A percentile compares a stretch with the other conserved stretches of the same genome.
Evolutionary conservation across 2,329 filamentous ascomycete species (phyloP).

Genomic region (Torrubiella hemipterigena): DNA sequence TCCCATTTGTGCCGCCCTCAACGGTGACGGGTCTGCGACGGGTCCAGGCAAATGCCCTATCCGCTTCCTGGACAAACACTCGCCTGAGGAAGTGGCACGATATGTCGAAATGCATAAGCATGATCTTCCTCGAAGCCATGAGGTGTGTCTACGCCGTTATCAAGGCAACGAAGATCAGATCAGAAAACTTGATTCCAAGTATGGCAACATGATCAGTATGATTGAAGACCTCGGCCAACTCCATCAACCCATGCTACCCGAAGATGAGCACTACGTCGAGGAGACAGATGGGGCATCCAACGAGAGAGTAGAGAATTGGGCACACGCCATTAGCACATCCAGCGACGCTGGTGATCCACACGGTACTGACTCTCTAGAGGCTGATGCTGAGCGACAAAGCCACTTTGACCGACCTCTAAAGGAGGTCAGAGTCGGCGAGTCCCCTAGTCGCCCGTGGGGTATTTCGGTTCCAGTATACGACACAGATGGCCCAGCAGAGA

Average conservation of each 20-base stretch:
- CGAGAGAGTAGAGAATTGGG: conserved; percentile 76
- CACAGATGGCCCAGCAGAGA: conserved; percentile 23
- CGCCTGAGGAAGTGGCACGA: conserved; percentile 81
- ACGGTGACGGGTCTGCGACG: conserved; percentile 43
- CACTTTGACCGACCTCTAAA: conserved; percentile 78
- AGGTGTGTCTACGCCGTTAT: conserved; percentile 82
- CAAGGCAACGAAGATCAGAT: conserved; percentile 79
- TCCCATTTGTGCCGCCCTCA: conserved; percentile 54
- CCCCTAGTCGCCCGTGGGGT: conserved; percentile 85
- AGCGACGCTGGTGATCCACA: conserved; percentile 17
- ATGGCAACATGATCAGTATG: conserved; percentile 86
- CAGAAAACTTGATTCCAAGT: conserved; percentile 83
- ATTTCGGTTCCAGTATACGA: conserved; percentile 63
- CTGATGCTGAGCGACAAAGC: conserved; percentile 47
- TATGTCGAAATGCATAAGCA: conserved; percentile 96
- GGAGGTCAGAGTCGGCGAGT: conserved; percentile 87
- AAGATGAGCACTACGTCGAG: conserved; percentile 33
- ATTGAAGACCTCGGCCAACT: conserved; percentile 80
- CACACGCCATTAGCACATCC: conserved; percentile 57
- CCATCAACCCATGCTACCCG: conserved; percentile 75
- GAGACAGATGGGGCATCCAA: conserved; percentile 43
- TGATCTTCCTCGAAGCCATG: conserved; percentile 84
- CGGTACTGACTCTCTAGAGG: conserved; percentile 23
- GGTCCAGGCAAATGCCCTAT: conserved; percentile 68
- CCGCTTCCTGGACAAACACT: conserved; percentile 82